Evolutionary conservation across 495 filamentous ascomycete genomes (phyloP), one percentile per base, ranked within the genome.

Genomic region (Cryomyces minteri): DNA sequence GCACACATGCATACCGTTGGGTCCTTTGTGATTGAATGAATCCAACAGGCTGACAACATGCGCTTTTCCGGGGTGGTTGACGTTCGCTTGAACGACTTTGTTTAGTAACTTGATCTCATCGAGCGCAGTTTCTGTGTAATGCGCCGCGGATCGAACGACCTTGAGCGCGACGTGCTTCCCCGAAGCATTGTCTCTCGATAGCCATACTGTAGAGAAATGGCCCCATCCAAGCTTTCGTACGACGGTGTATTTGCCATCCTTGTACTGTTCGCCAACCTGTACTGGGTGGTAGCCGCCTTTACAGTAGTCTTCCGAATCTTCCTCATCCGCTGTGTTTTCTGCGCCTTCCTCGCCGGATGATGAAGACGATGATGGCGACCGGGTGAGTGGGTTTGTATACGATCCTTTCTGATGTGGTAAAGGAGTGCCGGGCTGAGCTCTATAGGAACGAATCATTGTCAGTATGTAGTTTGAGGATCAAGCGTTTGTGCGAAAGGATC

Each of bases 231-330:
- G 72, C 68, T 98, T 98, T 61, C 90, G 81, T 58, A 95, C 84
- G 37, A 98, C 77, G 5, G 88, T 87, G 64, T 98, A 98, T 59
- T 84, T 86, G 46, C 87, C 90, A 58, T 96, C 84, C 58, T 98
- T 98, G 73, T 95, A 98, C 52, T 83, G 80, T 64, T 98, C 90
- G 44, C 90, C 90, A 41, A 95, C 80, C 43, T 71, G 70, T 30
- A 96, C 92, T 0, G 90, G 90, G 56, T 98, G 90, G 58, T 98
- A 98, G 33, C 90, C 90, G 50, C 90, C 90, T 63, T 95, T 96
- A 70, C 88, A 95, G 66, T 98, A 98, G 59, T 98, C 90, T 59
- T 98, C 90, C 31, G 86, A 94, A 58, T 96, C 92, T 64, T 98
- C 90, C 64, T 98, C 90, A 54, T 98, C 90, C 42, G 90, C 92